Base-by-base conservation (phyloP, 2,329 filamentous ascomycete genomes). In the Claviceps purpurea region DNA sequence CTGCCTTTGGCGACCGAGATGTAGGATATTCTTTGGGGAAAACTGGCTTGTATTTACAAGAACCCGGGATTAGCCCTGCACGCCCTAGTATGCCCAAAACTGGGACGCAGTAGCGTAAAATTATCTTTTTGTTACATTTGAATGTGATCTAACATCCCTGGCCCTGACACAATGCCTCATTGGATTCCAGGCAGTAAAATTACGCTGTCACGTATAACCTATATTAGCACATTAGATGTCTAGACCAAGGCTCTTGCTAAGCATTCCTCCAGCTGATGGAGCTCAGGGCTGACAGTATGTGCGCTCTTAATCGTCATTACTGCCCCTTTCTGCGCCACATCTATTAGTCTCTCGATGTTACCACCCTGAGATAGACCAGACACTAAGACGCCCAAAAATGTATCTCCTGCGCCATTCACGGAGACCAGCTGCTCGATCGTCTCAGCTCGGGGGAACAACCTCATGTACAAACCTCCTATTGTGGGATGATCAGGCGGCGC, bases 401-500 rank as follows among this genome's bases (percentile, higher is more conserved):
- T 96, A 68, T 98, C 93, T 0, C 93, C 93, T 2, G 89, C 89
- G 0, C 91, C 93, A 64, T 97, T 97, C 10, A 97, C 91, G 47
- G 89, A 95, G 1, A 91, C 81, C 1, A 95, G 75, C 26, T 93
- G 81, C 20, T 77, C 69, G 0, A 95, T 75, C 16, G 72, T 69
- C 63, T 86, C 81, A 1, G 78, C 78, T 0, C 85, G 73, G 0
- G 86, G 80, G 64, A 88, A 87, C 20, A 79, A 58, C 38, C 78
- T 66, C 83, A 96, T 89, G 62, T 96, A 96, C 2, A 96, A 75
- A 0, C 90, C 91, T 0, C 89, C 82, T 0, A 84, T 72, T 7
- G 72, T 66, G 1, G 70, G 70, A 34, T 78, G 73, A 2, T 73
- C 72, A 13, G 73, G 73, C 1, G 69, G 64, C 38, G 76, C 77